Percentiles rank a stretch among this genome's conserved stretches.
Evolutionary conservation across 352 stramenopile genomes (phyloP).

Genomic region (Pythium brachiatum): DNA sequence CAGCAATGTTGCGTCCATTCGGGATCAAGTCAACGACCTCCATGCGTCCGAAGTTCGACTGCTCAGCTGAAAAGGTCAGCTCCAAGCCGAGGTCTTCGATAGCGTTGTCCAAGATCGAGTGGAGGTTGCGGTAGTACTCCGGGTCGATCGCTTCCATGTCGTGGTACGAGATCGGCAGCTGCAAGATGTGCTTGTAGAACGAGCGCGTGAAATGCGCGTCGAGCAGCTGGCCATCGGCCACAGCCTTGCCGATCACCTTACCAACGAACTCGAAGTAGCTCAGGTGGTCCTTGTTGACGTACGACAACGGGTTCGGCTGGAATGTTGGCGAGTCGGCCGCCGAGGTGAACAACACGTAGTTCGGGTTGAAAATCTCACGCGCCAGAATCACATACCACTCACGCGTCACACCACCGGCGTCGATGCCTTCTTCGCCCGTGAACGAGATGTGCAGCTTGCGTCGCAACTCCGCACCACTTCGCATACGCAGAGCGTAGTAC

Average conservation of each 20-base stretch:
- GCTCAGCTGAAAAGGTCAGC: conserved; percentile 91
- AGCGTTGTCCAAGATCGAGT: conserved; percentile 87
- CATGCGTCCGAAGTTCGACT: conserved; percentile 89
- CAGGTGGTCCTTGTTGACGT: conserved; percentile 98
- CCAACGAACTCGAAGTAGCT: conserved; percentile 98
- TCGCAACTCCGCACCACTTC: conserved; percentile 96
- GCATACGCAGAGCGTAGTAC: conserved; percentile 96
- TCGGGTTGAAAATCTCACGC: conserved; percentile 99
- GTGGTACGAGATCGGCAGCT: conserved; percentile 95
- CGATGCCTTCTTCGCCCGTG: conserved; percentile 96
- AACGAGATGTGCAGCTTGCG: conserved; percentile 98
- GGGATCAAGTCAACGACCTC: conserved; percentile 89
- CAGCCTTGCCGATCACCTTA: conserved; percentile 98
- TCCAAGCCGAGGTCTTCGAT: conserved; percentile 87
- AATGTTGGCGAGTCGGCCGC: conserved; percentile 98
- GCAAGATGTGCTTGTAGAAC: conserved; percentile 99
- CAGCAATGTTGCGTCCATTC: conserved; percentile 77
- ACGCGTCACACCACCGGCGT: conserved; percentile 97
- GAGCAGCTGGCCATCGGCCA: conserved; percentile 97
- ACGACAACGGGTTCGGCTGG: conserved; percentile 98
- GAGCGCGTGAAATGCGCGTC: conserved; percentile 98
- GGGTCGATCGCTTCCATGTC: conserved; percentile 99
- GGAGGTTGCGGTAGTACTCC: conserved; percentile 93
- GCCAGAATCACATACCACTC: conserved; percentile 99
- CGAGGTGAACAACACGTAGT: conserved; percentile 99